These are phyloP conservation scores for Colletotrichum tanaceti DNA, from an alignment of 2,329 filamentous ascomycete genomes.

Conservation along the genomic window DNA sequence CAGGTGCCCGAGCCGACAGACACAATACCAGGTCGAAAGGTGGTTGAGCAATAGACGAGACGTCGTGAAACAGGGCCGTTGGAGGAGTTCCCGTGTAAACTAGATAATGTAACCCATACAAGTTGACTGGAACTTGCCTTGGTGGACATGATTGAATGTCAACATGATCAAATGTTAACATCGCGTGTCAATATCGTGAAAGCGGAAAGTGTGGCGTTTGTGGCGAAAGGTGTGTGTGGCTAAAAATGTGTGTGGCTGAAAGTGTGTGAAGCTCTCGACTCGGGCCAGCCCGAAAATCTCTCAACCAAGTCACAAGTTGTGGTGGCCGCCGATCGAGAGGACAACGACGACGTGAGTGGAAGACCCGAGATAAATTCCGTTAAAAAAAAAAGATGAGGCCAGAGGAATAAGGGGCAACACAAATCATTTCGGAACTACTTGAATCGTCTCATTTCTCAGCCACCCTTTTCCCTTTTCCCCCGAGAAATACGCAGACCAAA, in stretches of 20 bases:
- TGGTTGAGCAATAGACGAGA: no score
- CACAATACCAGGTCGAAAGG: no score
- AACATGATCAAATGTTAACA: no score
- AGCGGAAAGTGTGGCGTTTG: slow-evolving; percentile 9
- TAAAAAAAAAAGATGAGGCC: no score
- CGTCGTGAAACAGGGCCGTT: not conserved
- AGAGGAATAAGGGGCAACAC: no score
- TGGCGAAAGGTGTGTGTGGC: no score
- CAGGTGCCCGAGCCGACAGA: slow-evolving; percentile 67
- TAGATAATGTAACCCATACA: no score
- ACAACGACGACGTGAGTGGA: no score
- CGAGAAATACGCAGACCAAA: no score
- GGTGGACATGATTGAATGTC: not conserved
- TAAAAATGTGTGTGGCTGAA: no score
- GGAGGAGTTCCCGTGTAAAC: not conserved
- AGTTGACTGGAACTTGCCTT: not conserved
- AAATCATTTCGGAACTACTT: not conserved
- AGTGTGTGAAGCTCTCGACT: slow-evolving; percentile 4
- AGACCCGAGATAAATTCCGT: no score
- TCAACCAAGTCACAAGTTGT: not conserved
- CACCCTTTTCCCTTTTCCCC: no score
- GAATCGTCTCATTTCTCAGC: not conserved
- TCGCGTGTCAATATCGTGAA: not conserved
- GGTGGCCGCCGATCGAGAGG: not conserved
- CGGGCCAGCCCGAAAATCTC: slow-evolving; percentile 8